Base-by-base conservation (phyloP, 192 early-diverging fungal genomes). In the Entomortierella parvispora region DNA sequence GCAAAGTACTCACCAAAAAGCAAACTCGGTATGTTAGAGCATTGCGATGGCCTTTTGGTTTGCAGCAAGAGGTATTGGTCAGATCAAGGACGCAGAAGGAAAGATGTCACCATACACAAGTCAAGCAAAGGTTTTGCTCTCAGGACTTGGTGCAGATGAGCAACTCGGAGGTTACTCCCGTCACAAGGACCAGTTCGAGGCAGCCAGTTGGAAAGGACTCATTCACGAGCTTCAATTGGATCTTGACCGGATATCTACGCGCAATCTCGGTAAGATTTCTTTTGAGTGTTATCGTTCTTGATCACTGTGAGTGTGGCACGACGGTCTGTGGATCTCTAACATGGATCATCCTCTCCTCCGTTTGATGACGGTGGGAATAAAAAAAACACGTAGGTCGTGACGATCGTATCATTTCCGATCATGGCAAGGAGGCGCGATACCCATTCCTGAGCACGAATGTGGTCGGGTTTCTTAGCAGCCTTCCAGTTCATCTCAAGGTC, bases 11-110 rank as follows among this genome's bases (percentile, higher is more conserved):
- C n/a, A n/a, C n/a, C n/a, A n/a, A n/a, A n/a, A n/a, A n/a, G n/a
- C n/a, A n/a, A n/a, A n/a, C n/a, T n/a, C n/a, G n/a, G n/a, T n/a
- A n/a, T n/a, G n/a, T n/a, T 84, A 93, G 92, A 97, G 96, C 66
- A 99, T 99, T 69, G 97, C 92, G 0, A 91, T 97, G 85, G 96
- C 97, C 0, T 88, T 99, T 56, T 99, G 95, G 96, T 99, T 97
- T 86, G 97, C 95, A 2, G 82, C 92, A 25, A 84, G 95, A n/a
- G 96, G 95, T 0, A 57, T 68, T 32, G 94, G 94, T 51, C 66
- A 48, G 25, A 67, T 71, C 66, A 56, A 65, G 44, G 58, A 64
- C 15, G 55, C 64, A 2, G n/a, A 71, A 6, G 62, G 43, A 22
- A 56, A 68, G 32, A 60, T 65, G 33, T 62, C 57, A 18, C 61